phyloP scores from a whole-genome alignment of 495 filamentous ascomycete genomes.

The Sabuloglossum arenarium region DNA sequence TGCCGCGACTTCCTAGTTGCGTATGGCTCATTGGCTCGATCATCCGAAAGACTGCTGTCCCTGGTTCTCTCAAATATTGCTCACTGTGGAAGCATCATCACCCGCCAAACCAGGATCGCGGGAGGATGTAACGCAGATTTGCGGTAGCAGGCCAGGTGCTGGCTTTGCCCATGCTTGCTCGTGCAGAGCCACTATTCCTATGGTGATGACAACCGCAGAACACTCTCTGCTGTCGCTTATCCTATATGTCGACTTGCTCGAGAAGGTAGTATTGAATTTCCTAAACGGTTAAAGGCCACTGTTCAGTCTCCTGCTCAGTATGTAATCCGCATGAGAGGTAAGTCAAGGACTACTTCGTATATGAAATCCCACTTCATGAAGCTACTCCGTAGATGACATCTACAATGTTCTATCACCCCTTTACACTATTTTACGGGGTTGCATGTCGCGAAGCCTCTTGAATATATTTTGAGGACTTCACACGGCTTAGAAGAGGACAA shows the following conservation, averaged over 20 bases:
- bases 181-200: neutral
- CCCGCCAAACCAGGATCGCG: conserved; percentile 1
- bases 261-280: neutral
- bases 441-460: neutral
- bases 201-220: neutral
- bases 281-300: neutral
- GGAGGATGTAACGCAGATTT: neutral
- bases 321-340: neutral
- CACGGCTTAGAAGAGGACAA: neutral
- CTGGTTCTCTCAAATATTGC: neutral
- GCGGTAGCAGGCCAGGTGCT: neutral
- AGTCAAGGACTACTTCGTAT: neutral
- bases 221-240: neutral
- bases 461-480: neutral
- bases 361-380: neutral
- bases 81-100: neutral
- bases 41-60: neutral
- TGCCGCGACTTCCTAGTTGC: neutral
- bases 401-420: neutral
- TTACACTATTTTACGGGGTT: neutral
- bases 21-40: neutral
- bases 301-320: neutral
- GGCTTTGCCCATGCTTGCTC: neutral
- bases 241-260: neutral
- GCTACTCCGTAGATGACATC: neutral